Evolutionary conservation across 2,329 filamentous ascomycete species (phyloP).

Genomic region (Diaporthe capsici): DNA sequence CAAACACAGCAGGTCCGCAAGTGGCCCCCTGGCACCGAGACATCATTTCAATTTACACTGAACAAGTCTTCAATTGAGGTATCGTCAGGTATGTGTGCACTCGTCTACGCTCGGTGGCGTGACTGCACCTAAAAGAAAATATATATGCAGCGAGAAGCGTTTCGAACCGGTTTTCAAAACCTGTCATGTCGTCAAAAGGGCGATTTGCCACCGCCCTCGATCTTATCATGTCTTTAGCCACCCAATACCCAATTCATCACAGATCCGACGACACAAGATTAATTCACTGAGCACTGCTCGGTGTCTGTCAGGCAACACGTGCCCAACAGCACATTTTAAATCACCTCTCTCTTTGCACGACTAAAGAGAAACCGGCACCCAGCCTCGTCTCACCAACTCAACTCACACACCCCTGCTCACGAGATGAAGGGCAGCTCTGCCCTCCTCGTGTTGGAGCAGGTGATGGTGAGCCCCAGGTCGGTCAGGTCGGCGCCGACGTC

Average conservation of each 20-base stretch:
- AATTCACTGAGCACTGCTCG: slow-evolving; percentile 11
- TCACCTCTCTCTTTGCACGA: no score
- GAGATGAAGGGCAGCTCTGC: background rate
- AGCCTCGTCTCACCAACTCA: background rate
- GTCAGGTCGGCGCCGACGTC: slow-evolving; percentile 62
- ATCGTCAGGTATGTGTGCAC: slow-evolving; percentile 11
- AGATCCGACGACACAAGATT: background rate
- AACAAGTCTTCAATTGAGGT: slow-evolving; percentile 15
- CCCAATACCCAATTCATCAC: background rate
- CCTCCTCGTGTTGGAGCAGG: slow-evolving; percentile 32
- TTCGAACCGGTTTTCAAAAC: slow-evolving; percentile 5
- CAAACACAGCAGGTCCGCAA: background rate
- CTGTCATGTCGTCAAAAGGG: slow-evolving; percentile 8
- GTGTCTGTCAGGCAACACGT: background rate
- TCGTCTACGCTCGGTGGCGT: background rate
- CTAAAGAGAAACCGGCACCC: background rate
- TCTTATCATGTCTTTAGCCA: background rate
- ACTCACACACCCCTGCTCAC: background rate
- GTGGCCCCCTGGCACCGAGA: background rate
- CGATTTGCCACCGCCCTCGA: background rate
- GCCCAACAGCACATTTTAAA: background rate
- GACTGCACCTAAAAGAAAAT: slow-evolving; percentile 6
- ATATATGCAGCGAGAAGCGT: slow-evolving; percentile 24
- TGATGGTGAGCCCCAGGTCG: slow-evolving; percentile 35
- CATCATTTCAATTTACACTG: background rate